Percentiles rank a stretch among this genome's conserved stretches.
Conservation (phyloP, 208 protist species). For the Strigomonas culicis region DNA sequence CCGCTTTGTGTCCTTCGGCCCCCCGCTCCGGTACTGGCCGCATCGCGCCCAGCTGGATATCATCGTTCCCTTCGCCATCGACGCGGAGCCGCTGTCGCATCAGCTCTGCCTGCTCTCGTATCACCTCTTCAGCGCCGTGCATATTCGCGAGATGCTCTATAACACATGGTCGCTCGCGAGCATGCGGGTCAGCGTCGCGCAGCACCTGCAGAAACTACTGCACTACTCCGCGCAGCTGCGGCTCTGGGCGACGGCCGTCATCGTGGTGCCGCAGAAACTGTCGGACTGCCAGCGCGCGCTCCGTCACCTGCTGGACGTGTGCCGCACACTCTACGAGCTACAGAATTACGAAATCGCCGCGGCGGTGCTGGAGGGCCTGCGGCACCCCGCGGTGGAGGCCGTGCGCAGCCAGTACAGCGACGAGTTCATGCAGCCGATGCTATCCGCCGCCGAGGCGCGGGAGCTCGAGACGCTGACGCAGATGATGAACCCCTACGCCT, state of each 20-base stretch:
- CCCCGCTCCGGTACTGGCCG: neutral
- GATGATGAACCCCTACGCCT: conserved; percentile 67
- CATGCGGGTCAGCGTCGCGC: conserved; percentile 30
- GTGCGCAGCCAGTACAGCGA: conserved; percentile 24
- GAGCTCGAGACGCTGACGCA: conserved; percentile 42
- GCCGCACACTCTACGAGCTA: conserved; percentile 50
- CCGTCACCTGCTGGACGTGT: conserved; percentile 40
- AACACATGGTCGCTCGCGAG: conserved; percentile 48
- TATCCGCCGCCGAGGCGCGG: conserved; percentile 22
- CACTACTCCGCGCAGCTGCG: conserved; percentile 39
- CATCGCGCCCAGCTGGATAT: neutral
- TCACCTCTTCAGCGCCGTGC: conserved; percentile 49
- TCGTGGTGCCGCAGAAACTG: conserved; percentile 42
- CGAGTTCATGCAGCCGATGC: conserved; percentile 25
- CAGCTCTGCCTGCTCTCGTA: conserved; percentile 65
- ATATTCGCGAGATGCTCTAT: conserved; percentile 58
- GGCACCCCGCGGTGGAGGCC: conserved; percentile 40
- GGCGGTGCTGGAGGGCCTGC: conserved; percentile 46
- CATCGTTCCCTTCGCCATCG: conserved; percentile 11
- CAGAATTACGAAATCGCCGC: conserved; percentile 72
- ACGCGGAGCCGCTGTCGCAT: conserved; percentile 28
- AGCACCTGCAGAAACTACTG: conserved; percentile 39
- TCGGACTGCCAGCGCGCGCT: conserved; percentile 29
- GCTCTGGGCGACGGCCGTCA: conserved; percentile 38
- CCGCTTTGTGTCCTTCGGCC: neutral